phyloP scores from a whole-genome alignment of 2,329 filamentous ascomycete species.

The Aspergillus japonicus region DNA sequence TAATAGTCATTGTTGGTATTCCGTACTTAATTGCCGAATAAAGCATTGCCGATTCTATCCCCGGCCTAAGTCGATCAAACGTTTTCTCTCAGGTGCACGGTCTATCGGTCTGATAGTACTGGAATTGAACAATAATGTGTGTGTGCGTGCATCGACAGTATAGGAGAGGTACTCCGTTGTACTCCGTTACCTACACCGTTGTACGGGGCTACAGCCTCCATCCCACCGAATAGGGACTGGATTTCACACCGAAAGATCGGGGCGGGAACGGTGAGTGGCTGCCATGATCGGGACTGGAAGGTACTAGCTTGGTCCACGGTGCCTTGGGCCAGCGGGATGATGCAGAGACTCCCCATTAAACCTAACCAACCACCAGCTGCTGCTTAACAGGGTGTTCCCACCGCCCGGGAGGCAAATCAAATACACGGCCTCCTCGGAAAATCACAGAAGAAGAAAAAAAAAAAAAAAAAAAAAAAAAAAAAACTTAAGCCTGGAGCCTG shows the following conservation, averaged over 20 bases:
- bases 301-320: constrained; percentile 10
- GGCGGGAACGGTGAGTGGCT: constrained; percentile 17
- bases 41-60: background rate
- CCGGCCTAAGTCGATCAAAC: background rate
- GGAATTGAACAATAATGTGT: background rate
- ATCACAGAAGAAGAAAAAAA: background rate
- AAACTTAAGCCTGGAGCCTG: background rate
- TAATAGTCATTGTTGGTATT: background rate
- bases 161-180: background rate
- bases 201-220: background rate
- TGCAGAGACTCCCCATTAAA: constrained; percentile 28
- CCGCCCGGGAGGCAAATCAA: constrained; percentile 19
- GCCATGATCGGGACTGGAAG: constrained; percentile 27
- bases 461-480: too few species aligned
- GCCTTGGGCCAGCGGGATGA: constrained; percentile 28
- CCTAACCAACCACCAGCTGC: constrained; percentile 22
- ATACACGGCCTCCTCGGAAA: background rate
- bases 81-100: background rate
- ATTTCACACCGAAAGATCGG: constrained; percentile 27
- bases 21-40: background rate
- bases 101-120: background rate
- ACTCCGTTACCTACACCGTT: background rate
- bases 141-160: background rate
- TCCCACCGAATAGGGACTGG: constrained; percentile 5
- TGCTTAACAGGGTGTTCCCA: constrained; percentile 9